Evolutionary conservation across 495 filamentous ascomycete genomes (phyloP), one percentile per base, ranked within the genome.

Genomic region (Margaritispora aquatica): DNA sequence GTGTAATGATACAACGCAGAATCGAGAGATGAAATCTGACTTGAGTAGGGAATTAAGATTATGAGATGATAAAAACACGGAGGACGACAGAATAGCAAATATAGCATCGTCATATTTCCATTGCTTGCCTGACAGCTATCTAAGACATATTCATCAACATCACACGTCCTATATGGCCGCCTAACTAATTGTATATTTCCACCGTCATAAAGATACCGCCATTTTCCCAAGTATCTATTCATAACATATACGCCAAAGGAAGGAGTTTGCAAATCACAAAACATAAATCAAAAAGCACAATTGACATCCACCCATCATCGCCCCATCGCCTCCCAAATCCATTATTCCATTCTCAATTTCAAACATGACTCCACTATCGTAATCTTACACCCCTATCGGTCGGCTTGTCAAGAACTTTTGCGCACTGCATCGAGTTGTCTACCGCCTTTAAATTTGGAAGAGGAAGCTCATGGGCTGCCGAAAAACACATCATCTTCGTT

Each of bases 401-500:
- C 17, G 19, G 4, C 17, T 2, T n/a, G 19, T 44, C 7, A 44
- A 7, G 19, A 44, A 44, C 4, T 44, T 44, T 44, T 44, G 38
- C 38, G 38, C 38, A n/a, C 38, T 44, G 38, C 38, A 44, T 44
- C 38, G 10, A 44, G 4, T 44, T 44, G 15, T 44, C 38, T 7
- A 44, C 15, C 4, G 38, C 7, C 38, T 3, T 8, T 17, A 17
- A n/a, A 3, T n/a, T 44, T n/a, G 38, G 2, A 44, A 44, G 38
- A n/a, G n/a, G n/a, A 3, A 44, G 11, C 7, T 68, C 59, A 74
- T 27, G 68, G 65, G 41, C 60, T 65, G 9, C 69, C 66, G 57
- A 72, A 74, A 51, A 73, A 71, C 2, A 70, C 62, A 63, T 80
- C 77, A 26, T 70, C 73, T 31, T 69, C 70, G 27, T 68, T 66